phyloP scores from a whole-genome alignment of 1,139 yeast species.

The Arxiozyma slooffiae region DNA sequence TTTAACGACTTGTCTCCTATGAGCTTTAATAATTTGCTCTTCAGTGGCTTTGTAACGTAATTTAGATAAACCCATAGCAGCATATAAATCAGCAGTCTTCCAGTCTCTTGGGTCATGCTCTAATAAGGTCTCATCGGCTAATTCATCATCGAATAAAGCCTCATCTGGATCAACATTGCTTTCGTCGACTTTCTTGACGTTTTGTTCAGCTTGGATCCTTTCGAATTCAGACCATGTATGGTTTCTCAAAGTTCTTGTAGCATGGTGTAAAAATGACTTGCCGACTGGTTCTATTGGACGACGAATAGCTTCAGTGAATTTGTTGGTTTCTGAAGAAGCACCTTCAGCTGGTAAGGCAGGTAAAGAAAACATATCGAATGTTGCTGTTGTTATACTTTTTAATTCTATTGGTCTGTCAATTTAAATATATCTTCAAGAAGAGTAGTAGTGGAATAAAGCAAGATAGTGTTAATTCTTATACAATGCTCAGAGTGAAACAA shows the following conservation, averaged over 20 bases:
- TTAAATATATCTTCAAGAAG: too few species aligned
- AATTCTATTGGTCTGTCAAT: background rate
- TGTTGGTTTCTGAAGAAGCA: constrained; percentile 33
- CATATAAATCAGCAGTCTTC: constrained; percentile 93
- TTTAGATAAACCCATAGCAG: constrained; percentile 87
- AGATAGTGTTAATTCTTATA: too few species aligned
- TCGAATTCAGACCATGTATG: constrained; percentile 98
- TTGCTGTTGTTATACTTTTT: too few species aligned
- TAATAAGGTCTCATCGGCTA: constrained; percentile 56
- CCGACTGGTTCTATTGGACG: constrained; percentile 97
- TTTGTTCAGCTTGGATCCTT: constrained; percentile 83
- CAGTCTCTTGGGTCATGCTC: constrained; percentile 94
- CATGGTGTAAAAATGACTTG: constrained; percentile 89
- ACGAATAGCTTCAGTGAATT: constrained; percentile 58
- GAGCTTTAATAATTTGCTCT: constrained; percentile 92
- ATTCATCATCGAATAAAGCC: constrained; percentile 69
- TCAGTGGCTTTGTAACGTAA: constrained; percentile 86
- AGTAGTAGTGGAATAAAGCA: background rate
- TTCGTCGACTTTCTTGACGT: constrained; percentile 65
- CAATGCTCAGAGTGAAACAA: too few species aligned
- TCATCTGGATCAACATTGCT: constrained; percentile 61
- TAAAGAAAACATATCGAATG: constrained; percentile 23
- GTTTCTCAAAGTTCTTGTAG: constrained; percentile 90
- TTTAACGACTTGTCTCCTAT: constrained; percentile 90
- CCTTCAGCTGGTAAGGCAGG: constrained; percentile 39